Evolutionary conservation across 192 early-diverging fungal genomes (phyloP).

Genomic region (Backusella mclennaniae): DNA sequence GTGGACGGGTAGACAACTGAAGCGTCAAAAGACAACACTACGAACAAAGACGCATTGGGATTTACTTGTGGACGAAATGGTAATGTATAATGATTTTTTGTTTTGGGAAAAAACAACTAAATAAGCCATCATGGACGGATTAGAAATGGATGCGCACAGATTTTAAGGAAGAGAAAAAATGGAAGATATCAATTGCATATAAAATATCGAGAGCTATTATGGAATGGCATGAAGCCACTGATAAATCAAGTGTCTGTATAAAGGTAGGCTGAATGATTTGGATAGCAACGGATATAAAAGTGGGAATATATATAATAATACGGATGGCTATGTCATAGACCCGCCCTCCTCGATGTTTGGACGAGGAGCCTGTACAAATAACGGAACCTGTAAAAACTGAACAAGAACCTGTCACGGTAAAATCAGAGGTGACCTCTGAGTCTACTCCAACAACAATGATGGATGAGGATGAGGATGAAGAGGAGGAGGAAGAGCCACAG

Average conservation of each 20-base stretch:
- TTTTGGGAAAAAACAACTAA: background rate
- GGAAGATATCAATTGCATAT: slow-evolving; percentile 77
- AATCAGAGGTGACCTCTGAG: background rate
- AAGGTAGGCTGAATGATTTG: slow-evolving; percentile 32
- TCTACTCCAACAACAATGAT: background rate
- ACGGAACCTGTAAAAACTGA: background rate
- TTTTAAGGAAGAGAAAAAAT: slow-evolving; percentile 77
- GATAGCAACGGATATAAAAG: no score
- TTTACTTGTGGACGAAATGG: slow-evolving; percentile 77
- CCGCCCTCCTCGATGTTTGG: background rate
- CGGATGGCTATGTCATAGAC: background rate
- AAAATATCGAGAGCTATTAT: slow-evolving; percentile 60
- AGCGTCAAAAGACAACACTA: slow-evolving; percentile 53
- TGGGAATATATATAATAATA: background rate
- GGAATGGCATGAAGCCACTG: slow-evolving; percentile 71
- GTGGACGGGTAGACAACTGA: slow-evolving; percentile 78
- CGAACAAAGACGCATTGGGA: slow-evolving; percentile 73
- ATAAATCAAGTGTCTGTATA: slow-evolving; percentile 69
- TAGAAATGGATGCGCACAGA: slow-evolving; percentile 80
- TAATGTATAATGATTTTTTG: slow-evolving; percentile 14
- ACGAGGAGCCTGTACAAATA: background rate
- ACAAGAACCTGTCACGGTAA: background rate
- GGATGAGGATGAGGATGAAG: background rate
- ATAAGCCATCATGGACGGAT: background rate
- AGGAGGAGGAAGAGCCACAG: slow-evolving; percentile 9